Conservation (phyloP, 2,329 filamentous ascomycete species). For the Trichoderma sp. region DNA sequence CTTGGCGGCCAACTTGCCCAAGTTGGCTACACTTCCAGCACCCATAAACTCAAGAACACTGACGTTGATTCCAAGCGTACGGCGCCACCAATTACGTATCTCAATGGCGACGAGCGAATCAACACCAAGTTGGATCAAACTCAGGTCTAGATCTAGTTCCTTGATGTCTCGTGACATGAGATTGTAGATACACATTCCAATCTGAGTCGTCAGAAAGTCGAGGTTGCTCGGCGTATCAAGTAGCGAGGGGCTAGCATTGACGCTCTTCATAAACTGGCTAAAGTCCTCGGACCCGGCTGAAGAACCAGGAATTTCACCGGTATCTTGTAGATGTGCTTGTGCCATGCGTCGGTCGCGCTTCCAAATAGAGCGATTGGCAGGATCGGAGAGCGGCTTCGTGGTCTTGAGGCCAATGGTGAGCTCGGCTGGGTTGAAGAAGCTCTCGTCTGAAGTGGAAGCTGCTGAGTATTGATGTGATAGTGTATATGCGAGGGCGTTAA, state of each 20-base stretch:
- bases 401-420: constrained; percentile 19
- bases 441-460: neutral
- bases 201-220: constrained; percentile 8
- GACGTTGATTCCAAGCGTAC: constrained; percentile 17
- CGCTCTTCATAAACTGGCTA: constrained; percentile 18
- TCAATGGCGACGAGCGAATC: constrained; percentile 24
- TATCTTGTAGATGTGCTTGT: neutral
- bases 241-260: neutral
- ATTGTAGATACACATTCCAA: constrained; percentile 18
- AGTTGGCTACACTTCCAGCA: constrained; percentile 15
- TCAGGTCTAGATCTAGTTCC: constrained; percentile 18
- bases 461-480: constrained; percentile 14
- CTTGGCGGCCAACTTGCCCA: constrained; percentile 7
- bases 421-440: neutral
- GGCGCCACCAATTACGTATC: constrained; percentile 24
- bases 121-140: constrained; percentile 17
- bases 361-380: constrained; percentile 17
- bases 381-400: constrained; percentile 16
- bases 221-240: constrained; percentile 6
- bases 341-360: constrained; percentile 21
- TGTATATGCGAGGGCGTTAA: constrained; percentile 5
- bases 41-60: constrained; percentile 21
- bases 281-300: constrained; percentile 16
- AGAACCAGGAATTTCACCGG: neutral
- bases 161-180: constrained; percentile 18